Evolutionary conservation across 441 rosid genomes (phyloP), one percentile per base, ranked within the genome.

Genomic region (Populus hybrid): DNA sequence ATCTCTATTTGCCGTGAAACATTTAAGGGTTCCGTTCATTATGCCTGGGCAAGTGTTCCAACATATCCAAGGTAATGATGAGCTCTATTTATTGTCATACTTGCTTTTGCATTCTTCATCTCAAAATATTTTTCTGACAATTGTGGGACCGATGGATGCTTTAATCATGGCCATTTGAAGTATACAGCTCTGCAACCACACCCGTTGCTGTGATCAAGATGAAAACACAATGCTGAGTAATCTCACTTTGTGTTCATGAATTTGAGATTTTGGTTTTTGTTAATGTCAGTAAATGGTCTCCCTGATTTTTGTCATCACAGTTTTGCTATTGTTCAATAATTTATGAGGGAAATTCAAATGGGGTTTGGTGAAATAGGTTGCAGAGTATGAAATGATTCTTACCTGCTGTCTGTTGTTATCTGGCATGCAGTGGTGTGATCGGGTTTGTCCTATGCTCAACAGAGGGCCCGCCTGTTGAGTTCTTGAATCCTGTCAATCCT

Each of bases 31-130:
- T 90, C 86, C 78, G 98, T 96, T 54, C 93, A 85, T 54, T 96
- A 96, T 84, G 99, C 98, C 20, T 96, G 99, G 98, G 82, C 98
- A 67, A 94, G 92, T 81, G 97, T 96, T 80, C 99, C 99, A 32
- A 93, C 98, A 54, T 94, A 92, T 89, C 99, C 99, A 80, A 96
- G 99, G 97, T 93, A 81, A 72, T 42, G 9, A 21, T 20, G 32
- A 6, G 68, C 46, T 23, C n/a, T 73, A 24, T 69, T 78, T 70
- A 64, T 46, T 2, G 65, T 35, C 61, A 40, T 40, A 18, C 18
- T 20, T 14, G 23, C 16, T 70, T 18, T 21, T 10, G 46, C 46
- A 10, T 10, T 40, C 12, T 40, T 40, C 46, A 10, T 40, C 46
- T 40, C 46, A 40, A 16, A 50, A 16, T 50, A 50, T 5, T 50